Evolutionary conservation across 2,329 filamentous ascomycete genomes (phyloP).

Genomic region (Coniochaeta prunicola): DNA sequence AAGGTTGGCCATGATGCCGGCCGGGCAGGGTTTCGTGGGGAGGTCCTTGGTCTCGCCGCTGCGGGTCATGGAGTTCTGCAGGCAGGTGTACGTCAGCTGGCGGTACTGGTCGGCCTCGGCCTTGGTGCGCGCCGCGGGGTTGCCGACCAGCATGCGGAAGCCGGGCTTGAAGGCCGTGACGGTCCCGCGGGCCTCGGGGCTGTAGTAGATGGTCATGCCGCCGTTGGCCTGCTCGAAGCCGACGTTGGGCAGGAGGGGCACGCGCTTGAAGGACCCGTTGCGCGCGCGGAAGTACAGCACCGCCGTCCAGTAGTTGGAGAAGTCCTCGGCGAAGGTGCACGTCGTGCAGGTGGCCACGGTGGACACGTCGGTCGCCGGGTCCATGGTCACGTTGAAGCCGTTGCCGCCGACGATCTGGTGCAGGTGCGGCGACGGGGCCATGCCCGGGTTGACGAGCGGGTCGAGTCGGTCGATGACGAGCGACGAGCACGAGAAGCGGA

Average conservation of each 20-base stretch:
- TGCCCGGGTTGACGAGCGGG: constrained; percentile 11
- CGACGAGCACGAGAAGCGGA: constrained; percentile 13
- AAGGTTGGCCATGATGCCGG: constrained; percentile 32
- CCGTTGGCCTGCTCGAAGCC: constrained; percentile 22
- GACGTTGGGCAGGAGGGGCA: constrained; percentile 20
- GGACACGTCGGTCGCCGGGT: constrained; percentile 17
- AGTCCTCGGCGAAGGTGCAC: constrained; percentile 25
- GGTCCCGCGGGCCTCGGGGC: constrained; percentile 22
- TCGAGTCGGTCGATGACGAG: constrained; percentile 13
- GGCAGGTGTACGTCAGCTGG: constrained; percentile 35
- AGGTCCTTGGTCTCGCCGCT: constrained; percentile 29
- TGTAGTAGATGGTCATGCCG: constrained; percentile 27
- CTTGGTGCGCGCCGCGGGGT: constrained; percentile 24
- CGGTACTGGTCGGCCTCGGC: constrained; percentile 27
- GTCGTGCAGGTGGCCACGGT: constrained; percentile 20
- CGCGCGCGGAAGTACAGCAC: constrained; percentile 5
- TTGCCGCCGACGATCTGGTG: constrained; percentile 22
- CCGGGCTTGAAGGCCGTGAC: constrained; percentile 36
- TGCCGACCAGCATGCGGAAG: constrained; percentile 37
- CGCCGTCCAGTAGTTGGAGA: constrained; percentile 20
- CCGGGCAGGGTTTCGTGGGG: constrained; percentile 24
- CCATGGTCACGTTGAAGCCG: constrained; percentile 32
- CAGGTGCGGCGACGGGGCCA: constrained; percentile 10
- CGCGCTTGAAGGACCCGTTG: constrained; percentile 1
- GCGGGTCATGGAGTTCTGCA: constrained; percentile 27